Conservation (phyloP, 768 basidiomycete genomes). For the Strobilomyces confusus region DNA sequence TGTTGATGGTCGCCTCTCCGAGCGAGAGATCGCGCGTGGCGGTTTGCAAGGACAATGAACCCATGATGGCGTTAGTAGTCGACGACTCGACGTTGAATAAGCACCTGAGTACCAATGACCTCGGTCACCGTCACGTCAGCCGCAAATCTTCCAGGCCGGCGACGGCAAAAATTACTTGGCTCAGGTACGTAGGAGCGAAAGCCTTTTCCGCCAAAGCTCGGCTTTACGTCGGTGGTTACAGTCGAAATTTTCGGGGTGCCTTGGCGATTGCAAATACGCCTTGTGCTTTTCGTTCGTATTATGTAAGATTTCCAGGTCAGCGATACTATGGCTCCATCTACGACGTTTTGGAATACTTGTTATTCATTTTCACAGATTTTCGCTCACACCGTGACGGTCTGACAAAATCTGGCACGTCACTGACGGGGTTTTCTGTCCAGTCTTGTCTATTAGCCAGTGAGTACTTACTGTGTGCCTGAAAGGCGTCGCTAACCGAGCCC, state of each 20-base stretch:
- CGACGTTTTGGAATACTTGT: too few species aligned
- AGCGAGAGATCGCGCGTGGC: neutral
- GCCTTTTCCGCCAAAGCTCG: neutral
- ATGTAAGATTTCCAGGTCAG: neutral
- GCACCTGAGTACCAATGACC: neutral
- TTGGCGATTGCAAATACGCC: neutral
- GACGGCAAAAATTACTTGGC: neutral
- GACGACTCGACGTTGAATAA: neutral
- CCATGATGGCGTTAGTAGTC: constrained; percentile 4
- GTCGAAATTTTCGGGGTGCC: neutral
- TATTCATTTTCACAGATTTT: neutral
- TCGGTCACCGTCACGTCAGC: constrained; percentile 10
- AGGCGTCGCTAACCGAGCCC: too few species aligned
- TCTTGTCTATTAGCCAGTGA: neutral
- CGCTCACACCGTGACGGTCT: neutral
- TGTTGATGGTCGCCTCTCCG: constrained; percentile 3
- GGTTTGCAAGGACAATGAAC: constrained; percentile 3
- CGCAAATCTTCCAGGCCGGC: neutral
- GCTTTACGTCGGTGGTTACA: neutral
- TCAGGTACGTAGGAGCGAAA: constrained; percentile 1
- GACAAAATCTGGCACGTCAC: neutral
- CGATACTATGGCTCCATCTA: too few species aligned
- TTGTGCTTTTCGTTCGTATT: neutral
- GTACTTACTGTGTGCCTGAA: too few species aligned
- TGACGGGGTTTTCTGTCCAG: neutral